A percentile compares a stretch with the other conserved stretches of the same genome.
Conservation (phyloP, 2,329 filamentous ascomycete genomes). For the Xylaria sp. region DNA sequence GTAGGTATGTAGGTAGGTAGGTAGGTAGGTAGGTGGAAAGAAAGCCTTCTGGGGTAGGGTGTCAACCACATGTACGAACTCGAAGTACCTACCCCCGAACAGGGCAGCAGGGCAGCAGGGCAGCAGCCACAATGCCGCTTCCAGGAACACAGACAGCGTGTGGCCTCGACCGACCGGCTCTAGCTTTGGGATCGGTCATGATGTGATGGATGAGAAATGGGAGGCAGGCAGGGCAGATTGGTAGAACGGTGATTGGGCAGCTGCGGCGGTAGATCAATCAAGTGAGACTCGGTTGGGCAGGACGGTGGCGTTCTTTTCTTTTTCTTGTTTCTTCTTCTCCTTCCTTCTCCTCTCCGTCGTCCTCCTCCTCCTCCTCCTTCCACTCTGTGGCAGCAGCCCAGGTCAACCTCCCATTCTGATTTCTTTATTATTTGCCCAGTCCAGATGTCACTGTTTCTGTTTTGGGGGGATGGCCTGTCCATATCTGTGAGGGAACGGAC, state of each 20-base stretch:
- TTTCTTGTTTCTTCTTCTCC: background rate
- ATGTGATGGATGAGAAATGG: slow-evolving; percentile 34
- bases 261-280: slow-evolving; percentile 31
- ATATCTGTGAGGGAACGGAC: background rate
- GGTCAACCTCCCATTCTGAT: background rate
- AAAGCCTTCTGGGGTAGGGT: no score
- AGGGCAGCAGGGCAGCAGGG: background rate
- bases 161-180: slow-evolving; percentile 30
- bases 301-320: slow-evolving; percentile 31
- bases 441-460: no score
- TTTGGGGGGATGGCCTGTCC: background rate
- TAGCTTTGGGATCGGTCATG: slow-evolving; percentile 30
- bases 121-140: slow-evolving; percentile 6
- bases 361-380: background rate
- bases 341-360: background rate
- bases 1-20: background rate
- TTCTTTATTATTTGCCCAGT: no score
- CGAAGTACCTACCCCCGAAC: slow-evolving; percentile 17
- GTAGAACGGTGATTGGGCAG: slow-evolving; percentile 34
- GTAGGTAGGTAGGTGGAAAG: background rate
- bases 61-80: slow-evolving; percentile 12
- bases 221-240: slow-evolving; percentile 26
- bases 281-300: slow-evolving; percentile 35
- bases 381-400: background rate
- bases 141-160: slow-evolving; percentile 27